A percentile compares a stretch with the other conserved stretches of the same genome.
Conservation (phyloP, 2,329 filamentous ascomycete species). For the Colletotrichum abscissum region DNA sequence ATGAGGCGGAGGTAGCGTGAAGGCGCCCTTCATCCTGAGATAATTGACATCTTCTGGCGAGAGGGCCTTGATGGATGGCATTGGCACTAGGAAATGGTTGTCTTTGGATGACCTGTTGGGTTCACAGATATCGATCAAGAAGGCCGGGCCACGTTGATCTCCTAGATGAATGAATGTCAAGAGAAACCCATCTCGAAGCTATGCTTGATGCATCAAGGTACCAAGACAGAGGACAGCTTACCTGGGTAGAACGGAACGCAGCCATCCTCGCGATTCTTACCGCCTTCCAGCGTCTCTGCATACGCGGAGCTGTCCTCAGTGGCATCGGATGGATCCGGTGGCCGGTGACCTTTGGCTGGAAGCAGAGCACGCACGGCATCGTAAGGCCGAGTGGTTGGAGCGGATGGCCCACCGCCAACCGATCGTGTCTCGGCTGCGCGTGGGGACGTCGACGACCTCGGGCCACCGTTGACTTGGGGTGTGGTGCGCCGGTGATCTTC, state of each 20-base stretch:
- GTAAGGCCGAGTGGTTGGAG: not conserved
- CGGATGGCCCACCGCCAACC: not conserved
- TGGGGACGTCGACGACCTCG: not conserved
- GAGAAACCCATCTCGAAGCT: not conserved
- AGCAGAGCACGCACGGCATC: slow-evolving; percentile 24
- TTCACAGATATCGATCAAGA: slow-evolving; percentile 25
- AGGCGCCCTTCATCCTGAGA: slow-evolving; percentile 33
- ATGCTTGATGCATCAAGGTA: not conserved
- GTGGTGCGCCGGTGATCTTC: not conserved
- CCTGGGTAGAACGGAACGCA: slow-evolving; percentile 27
- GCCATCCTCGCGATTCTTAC: slow-evolving; percentile 13
- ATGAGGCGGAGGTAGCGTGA: slow-evolving; percentile 32
- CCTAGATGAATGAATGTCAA: not conserved
- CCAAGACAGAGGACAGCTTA: not conserved
- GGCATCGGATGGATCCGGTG: slow-evolving; percentile 20
- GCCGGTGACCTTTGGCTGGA: not conserved
- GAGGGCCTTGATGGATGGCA: slow-evolving; percentile 25
- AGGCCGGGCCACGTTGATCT: slow-evolving; percentile 21
- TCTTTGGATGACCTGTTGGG: slow-evolving; percentile 22
- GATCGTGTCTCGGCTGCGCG: not conserved
- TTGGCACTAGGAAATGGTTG: slow-evolving; percentile 26
- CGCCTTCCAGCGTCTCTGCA: slow-evolving; percentile 18
- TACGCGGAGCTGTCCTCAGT: slow-evolving; percentile 31
- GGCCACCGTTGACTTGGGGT: not conserved
- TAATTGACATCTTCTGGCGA: slow-evolving; percentile 29